These are phyloP conservation scores for Coelastrella sp. DNA, from an alignment of 139 green algal species.

Conservation along the genomic window DNA sequence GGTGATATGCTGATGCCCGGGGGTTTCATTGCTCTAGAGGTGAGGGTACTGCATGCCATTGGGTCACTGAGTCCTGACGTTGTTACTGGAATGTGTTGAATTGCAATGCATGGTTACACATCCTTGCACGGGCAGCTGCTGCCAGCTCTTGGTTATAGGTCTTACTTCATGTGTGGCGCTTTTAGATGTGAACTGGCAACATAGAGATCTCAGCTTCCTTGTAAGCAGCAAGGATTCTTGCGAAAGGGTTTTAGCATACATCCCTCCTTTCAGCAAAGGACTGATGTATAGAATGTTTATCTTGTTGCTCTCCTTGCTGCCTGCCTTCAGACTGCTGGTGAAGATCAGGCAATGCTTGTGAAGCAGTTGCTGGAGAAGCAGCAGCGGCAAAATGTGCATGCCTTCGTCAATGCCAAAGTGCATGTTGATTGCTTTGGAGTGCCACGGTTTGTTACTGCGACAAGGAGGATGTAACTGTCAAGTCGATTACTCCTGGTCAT, in stretches of 20 bases:
- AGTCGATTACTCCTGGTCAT: no score
- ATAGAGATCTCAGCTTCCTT: no score
- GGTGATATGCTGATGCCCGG: conserved; percentile 59
- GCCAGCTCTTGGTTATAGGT: no score
- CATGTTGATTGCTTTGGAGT: conserved; percentile 70
- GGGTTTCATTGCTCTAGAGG: conserved; percentile 82
- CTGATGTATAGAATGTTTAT: neutral
- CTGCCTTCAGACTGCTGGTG: conserved; percentile 70
- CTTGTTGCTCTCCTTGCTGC: neutral
- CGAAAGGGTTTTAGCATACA: neutral
- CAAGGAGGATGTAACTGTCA: neutral
- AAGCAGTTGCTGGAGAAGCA: conserved; percentile 48
- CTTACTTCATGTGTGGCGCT: no score
- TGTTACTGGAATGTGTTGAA: neutral
- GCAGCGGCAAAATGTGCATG: neutral
- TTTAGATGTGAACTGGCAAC: no score
- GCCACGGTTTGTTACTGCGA: conserved; percentile 77
- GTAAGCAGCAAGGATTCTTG: no score
- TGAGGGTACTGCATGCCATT: neutral
- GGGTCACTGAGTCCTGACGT: neutral
- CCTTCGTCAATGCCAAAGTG: conserved; percentile 63
- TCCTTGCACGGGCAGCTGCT: neutral
- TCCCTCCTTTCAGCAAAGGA: neutral
- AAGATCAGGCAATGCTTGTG: conserved; percentile 67
- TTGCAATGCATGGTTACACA: neutral